Base-by-base conservation (phyloP, 768 basidiomycete species). In the Nidularia pulvinata region DNA sequence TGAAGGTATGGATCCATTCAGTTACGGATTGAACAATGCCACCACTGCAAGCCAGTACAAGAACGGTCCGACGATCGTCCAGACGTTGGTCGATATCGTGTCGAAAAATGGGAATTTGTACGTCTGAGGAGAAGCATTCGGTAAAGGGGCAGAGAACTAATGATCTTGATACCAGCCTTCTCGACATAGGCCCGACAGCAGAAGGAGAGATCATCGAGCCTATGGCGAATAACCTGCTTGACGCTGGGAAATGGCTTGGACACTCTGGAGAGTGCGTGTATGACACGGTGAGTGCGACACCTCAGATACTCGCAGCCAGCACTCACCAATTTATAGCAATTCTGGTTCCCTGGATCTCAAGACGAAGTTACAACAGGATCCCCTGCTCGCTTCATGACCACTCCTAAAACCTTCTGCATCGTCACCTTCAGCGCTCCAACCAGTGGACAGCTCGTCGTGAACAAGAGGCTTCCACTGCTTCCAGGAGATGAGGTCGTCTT, bases 81-180 rank as follows among this genome's bases (percentile, higher is more conserved):
- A 77, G 48, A 79, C 72, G 0, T 58, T 84, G 49, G 76, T 81
- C 32, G 82, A 85, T 55, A 77, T 85, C 55, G 83, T 78, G 16
- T 80, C 82, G 32, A 85, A 85, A 69, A 82, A 82, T 54, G 84
- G 85, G 10, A 84, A 86, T 60, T 85, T 76, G 81, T 81, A 57
- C 59, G 78, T 59, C 6, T 2, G 19, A 19, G 19, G 19, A 19
- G 19, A 19, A 19, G 19, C 19, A 19, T 19, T 19, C 19, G 19
- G 19, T 19, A 19, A 19, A 19, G 19, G 19, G 19, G 19, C 19
- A 19, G 19, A 19, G 19, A 19, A 19, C 19, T 19, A 19, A 19
- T 19, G 19, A 19, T 19, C 19, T 19, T 19, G 19, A 19, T 19
- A 19, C 19, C 49, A 82, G 81, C 56, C 65, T 84, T 19, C 61